Evolutionary conservation across 306 rosid species (phyloP).

Genomic region (Cucumis sativus): Cucumber_9930_V3 NC_026657.2:13990001-13990500

Average conservation of each 20-base stretch:
- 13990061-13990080: too few species aligned
- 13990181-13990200: background rate
- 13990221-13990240: constrained; percentile 64
- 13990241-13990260: constrained; percentile 93
- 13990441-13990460: too few species aligned
- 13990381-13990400: background rate
- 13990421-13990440: too few species aligned
- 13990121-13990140: background rate
- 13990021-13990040: too few species aligned
- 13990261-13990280: constrained; percentile 97
- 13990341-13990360: constrained; percentile 54
- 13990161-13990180: background rate
- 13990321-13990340: constrained; percentile 92
- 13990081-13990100: background rate
- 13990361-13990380: background rate
- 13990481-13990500: too few species aligned
- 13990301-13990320: constrained; percentile 99
- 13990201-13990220: constrained; percentile 6
- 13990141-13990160: background rate
- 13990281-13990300: constrained; percentile 98
- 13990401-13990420: background rate
- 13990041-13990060: background rate
- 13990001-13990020: too few species aligned
- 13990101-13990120: background rate
- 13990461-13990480: too few species aligned